Evolutionary conservation across 768 basidiomycete species (phyloP).

Genomic region (Cystofilobasidium capitatum): DNA sequence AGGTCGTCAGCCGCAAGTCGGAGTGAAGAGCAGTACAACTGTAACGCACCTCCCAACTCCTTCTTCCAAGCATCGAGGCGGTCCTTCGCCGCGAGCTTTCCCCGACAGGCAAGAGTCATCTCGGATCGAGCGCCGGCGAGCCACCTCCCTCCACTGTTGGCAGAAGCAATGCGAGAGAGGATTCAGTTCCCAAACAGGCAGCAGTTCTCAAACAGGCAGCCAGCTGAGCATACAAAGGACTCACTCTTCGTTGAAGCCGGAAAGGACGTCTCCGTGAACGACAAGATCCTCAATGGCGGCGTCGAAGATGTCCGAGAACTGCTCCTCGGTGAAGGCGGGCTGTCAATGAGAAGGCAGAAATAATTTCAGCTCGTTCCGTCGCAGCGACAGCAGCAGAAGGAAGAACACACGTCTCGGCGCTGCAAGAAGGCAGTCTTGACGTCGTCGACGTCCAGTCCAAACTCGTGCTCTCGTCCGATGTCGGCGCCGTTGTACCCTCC

Average conservation of each 20-base stretch:
- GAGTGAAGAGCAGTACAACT: constrained; percentile 26
- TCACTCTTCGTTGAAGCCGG: constrained; percentile 57
- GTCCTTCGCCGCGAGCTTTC: constrained; percentile 58
- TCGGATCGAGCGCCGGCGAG: constrained; percentile 62
- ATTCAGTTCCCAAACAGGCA: background rate
- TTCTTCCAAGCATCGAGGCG: constrained; percentile 60
- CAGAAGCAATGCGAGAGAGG: background rate
- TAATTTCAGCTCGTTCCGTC: constrained; percentile 19
- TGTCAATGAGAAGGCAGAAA: background rate
- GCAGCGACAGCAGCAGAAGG: background rate
- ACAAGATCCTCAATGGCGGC: constrained; percentile 68
- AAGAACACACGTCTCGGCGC: constrained; percentile 24
- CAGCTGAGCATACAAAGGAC: constrained; percentile 35
- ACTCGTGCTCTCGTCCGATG: constrained; percentile 56
- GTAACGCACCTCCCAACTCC: constrained; percentile 52
- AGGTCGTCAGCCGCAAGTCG: constrained; percentile 26
- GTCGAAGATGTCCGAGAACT: constrained; percentile 52
- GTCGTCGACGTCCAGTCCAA: constrained; percentile 58
- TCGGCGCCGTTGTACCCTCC: constrained; percentile 45
- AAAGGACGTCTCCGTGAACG: constrained; percentile 62
- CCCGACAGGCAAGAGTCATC: constrained; percentile 56
- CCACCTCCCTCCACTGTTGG: constrained; percentile 57
- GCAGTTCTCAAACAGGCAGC: constrained; percentile 13
- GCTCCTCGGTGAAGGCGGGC: constrained; percentile 20
- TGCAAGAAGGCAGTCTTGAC: constrained; percentile 44